These are phyloP conservation scores for Colletotrichum spaethianum DNA, from an alignment of 2,329 filamentous ascomycete genomes.

Conservation along the genomic window DNA sequence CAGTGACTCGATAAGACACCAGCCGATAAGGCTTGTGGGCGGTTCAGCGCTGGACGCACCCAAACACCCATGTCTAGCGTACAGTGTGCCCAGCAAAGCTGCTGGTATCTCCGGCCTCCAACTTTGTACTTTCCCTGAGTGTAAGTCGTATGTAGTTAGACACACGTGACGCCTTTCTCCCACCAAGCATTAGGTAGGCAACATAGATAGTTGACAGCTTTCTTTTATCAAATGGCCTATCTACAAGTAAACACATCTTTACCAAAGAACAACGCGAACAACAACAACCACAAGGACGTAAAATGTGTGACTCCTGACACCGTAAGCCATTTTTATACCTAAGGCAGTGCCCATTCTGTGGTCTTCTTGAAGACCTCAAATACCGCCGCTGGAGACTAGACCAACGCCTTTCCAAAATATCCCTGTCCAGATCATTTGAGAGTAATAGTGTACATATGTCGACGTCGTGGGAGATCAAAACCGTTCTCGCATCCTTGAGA, in stretches of 20 bases:
- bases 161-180: neutral
- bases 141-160: too few species aligned
- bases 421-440: neutral
- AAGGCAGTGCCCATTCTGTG: neutral
- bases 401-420: constrained; percentile 19
- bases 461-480: neutral
- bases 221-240: neutral
- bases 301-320: neutral
- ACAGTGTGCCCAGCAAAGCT: neutral
- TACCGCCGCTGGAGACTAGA: neutral
- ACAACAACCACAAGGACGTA: neutral
- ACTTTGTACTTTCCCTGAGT: neutral
- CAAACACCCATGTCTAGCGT: neutral
- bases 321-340: neutral
- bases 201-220: neutral
- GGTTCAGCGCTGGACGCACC: neutral
- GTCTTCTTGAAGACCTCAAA: neutral
- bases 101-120: neutral
- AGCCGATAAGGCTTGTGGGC: neutral
- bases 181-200: neutral
- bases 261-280: too few species aligned
- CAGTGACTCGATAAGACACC: neutral
- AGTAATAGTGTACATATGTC: neutral
- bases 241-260: neutral
- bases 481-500: neutral